These are phyloP conservation scores for Fusarium sp. DNA, from an alignment of 2,329 filamentous ascomycete genomes.

Conservation along the genomic window DNA sequence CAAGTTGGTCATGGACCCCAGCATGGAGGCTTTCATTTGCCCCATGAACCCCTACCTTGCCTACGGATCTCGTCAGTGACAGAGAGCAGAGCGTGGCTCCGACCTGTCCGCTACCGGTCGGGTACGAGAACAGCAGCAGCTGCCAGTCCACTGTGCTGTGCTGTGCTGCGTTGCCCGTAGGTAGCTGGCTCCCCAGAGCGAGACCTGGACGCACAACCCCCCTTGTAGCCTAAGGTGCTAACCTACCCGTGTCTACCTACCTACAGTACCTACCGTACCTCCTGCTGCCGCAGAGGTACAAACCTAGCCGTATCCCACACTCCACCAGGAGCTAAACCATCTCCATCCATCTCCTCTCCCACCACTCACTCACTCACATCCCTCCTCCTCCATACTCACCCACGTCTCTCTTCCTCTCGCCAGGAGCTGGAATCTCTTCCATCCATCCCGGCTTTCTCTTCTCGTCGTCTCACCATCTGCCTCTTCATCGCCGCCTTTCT, in stretches of 20 bases:
- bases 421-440: slow-evolving; percentile 57
- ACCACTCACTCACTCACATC: slow-evolving; percentile 37
- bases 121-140: slow-evolving; percentile 2
- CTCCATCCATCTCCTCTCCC: slow-evolving; percentile 46
- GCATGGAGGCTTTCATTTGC: slow-evolving; percentile 27
- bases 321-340: slow-evolving; percentile 45
- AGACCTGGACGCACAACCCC: slow-evolving; percentile 12
- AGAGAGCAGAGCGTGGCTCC: not conserved
- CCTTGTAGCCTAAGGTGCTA: not conserved
- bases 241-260: not conserved
- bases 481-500: slow-evolving; percentile 54
- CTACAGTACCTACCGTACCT: no score
- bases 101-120: not conserved
- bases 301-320: slow-evolving; percentile 39
- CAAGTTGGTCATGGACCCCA: slow-evolving; percentile 32
- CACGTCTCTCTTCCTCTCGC: slow-evolving; percentile 48
- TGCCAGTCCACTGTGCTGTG: slow-evolving; percentile 20
- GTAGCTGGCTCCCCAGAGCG: slow-evolving; percentile 19
- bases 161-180: no score
- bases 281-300: slow-evolving; percentile 33
- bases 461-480: slow-evolving; percentile 57
- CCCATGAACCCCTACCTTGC: slow-evolving; percentile 19
- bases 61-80: not conserved
- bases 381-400: slow-evolving; percentile 47
- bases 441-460: slow-evolving; percentile 62